phyloP scores from a whole-genome alignment of 768 basidiomycete species.

The Termitomyces sp. region DNA sequence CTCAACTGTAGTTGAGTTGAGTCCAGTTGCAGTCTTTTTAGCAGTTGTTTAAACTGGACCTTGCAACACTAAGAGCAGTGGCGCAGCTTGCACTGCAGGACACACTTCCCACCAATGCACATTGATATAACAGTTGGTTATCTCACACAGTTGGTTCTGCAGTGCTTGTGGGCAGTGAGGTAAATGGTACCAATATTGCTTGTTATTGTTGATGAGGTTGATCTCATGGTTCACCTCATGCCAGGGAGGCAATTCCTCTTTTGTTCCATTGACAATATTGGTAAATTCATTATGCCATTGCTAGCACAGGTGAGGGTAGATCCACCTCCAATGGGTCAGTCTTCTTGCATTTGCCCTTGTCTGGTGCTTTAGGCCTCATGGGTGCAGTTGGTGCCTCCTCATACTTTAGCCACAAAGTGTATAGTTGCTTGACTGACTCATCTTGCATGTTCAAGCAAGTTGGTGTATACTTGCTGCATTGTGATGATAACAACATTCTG shows the following conservation, averaged over 20 bases:
- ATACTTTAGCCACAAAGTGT: too few species aligned
- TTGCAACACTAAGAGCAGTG: too few species aligned
- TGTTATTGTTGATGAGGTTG: conserved; percentile 28
- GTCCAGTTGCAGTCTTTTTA: too few species aligned
- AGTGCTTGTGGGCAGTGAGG: conserved; percentile 27
- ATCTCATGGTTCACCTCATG: conserved; percentile 36
- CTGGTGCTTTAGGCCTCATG: too few species aligned
- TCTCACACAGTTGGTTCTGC: conserved; percentile 23
- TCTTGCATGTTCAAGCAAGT: too few species aligned
- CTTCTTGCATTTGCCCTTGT: too few species aligned
- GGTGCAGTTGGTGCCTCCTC: too few species aligned
- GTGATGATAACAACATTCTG: too few species aligned
- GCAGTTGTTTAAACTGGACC: too few species aligned
- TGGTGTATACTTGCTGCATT: too few species aligned
- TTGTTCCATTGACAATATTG: conserved; percentile 21
- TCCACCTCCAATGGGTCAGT: background rate
- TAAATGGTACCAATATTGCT: background rate
- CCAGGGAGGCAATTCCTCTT: conserved; percentile 27
- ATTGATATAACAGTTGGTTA: conserved; percentile 25
- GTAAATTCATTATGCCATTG: conserved; percentile 18
- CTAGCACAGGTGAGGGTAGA: conserved; percentile 12
- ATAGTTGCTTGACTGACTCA: too few species aligned
- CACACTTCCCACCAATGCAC: conserved; percentile 33
- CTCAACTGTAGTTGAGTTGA: too few species aligned
- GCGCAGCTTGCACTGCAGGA: conserved; percentile 22